phyloP scores from a whole-genome alignment of 2,329 filamentous ascomycete species.

The Nannizziopsis barbatae region DNA sequence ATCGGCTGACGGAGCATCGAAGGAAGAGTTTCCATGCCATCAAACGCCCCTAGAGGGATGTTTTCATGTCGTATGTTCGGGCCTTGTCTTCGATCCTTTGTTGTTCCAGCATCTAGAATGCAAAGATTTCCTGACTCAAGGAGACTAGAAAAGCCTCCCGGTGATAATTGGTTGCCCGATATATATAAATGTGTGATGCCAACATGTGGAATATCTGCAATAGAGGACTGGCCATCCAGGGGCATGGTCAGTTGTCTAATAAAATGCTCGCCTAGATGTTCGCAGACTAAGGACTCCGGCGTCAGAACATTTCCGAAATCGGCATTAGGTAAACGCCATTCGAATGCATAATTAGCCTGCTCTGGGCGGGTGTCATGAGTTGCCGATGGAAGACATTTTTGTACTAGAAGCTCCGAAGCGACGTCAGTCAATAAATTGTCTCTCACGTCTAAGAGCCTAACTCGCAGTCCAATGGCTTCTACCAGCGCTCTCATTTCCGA shows the following conservation, averaged over 20 bases:
- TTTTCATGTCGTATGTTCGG: too few species aligned
- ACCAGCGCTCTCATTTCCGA: slow-evolving; percentile 43
- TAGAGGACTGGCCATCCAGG: slow-evolving; percentile 43
- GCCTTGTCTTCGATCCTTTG: slow-evolving; percentile 19
- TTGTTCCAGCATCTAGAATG: slow-evolving; percentile 45
- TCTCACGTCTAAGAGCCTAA: slow-evolving; percentile 47
- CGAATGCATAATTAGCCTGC: slow-evolving; percentile 16
- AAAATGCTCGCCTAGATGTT: slow-evolving; percentile 44
- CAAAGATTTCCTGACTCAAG: slow-evolving; percentile 43
- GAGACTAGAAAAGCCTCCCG: slow-evolving; percentile 45
- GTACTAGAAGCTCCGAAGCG: slow-evolving; percentile 42
- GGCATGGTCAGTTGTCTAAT: slow-evolving; percentile 39
- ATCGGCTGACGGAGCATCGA: slow-evolving; percentile 40
- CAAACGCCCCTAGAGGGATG: slow-evolving; percentile 23
- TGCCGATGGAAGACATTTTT: slow-evolving; percentile 38
- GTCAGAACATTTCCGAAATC: slow-evolving; percentile 27
- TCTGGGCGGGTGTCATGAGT: slow-evolving; percentile 14
- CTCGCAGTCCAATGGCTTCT: slow-evolving; percentile 40
- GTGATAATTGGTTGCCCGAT: slow-evolving; percentile 44
- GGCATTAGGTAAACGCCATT: slow-evolving; percentile 18
- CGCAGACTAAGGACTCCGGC: slow-evolving; percentile 33
- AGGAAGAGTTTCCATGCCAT: slow-evolving; percentile 45
- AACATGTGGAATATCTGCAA: slow-evolving; percentile 44
- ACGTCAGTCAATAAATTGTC: slow-evolving; percentile 48
- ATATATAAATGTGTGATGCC: slow-evolving; percentile 53